phyloP scores from a whole-genome alignment of 345 rosid species.

The Laguncularia racemosa region DNA sequence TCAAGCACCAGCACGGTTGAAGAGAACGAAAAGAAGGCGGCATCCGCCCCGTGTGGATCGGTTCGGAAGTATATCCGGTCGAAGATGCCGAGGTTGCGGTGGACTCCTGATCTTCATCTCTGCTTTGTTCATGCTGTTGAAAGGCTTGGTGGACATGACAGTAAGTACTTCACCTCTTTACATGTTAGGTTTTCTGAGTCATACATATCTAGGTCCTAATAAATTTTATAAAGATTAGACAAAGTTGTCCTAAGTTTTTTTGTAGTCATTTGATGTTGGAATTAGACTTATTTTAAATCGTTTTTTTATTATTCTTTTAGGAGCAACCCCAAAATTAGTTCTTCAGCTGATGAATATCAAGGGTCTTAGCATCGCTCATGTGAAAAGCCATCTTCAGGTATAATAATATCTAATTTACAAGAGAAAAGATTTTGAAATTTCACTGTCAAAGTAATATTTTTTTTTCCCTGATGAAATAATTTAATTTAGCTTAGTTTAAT shows the following conservation, averaged over 20 bases:
- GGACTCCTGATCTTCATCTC: constrained; percentile 85
- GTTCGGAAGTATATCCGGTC: constrained; percentile 63
- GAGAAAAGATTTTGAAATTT: background rate
- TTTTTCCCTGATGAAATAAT: background rate
- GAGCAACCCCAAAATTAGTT: constrained; percentile 83
- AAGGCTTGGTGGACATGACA: constrained; percentile 75
- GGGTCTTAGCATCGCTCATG: constrained; percentile 78
- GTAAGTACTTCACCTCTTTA: constrained; percentile 28
- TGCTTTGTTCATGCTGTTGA: constrained; percentile 73
- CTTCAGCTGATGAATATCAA: constrained; percentile 74
- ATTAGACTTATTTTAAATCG: background rate
- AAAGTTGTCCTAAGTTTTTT: background rate
- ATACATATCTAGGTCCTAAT: too few relatives aligned
- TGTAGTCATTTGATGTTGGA: background rate
- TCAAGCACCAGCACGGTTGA: constrained; percentile 55
- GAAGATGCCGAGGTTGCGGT: constrained; percentile 62
- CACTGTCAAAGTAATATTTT: background rate
- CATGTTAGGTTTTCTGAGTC: too few relatives aligned
- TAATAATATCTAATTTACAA: background rate
- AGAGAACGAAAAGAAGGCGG: constrained; percentile 15
- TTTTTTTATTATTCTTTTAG: constrained; percentile 20
- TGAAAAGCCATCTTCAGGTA: constrained; percentile 90
- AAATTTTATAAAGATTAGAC: background rate
- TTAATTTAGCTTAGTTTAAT: background rate
- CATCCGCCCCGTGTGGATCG: constrained; percentile 30